Evolutionary conservation across 345 rosid species (phyloP), one percentile per base, ranked within the genome.

Genomic region (Anastatica hierochuntica): DNA sequence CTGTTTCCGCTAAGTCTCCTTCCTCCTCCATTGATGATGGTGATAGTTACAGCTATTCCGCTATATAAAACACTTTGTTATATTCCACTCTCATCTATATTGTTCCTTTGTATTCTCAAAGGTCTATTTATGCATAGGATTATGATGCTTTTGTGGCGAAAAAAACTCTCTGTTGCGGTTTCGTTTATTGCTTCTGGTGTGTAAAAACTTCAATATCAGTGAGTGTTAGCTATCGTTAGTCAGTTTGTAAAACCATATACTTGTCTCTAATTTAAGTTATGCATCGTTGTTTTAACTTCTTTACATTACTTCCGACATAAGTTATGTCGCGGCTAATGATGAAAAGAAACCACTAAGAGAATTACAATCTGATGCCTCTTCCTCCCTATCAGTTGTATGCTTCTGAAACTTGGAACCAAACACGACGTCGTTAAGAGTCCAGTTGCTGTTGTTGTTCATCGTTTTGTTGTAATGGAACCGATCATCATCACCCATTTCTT

Each of bases 1-100:
- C 92, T 1, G 84, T 69, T 44, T 55, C 67, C 21, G 67, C 80
- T 3, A 80, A 52, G 76, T 52, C 74, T 43, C 67, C 74, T 12
- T 60, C 49, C 0, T 5, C 49, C 0, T 5, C 69, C 56, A 13
- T 4, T 13, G 69, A 56, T 14, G 64, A 56, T 14, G 81, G 58
- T 2, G 77, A 76, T 20, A 80, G 64, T 39, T 2, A 57, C 23
- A 49, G 73, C 72, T 92, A 92, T 26, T 64, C 83, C 1, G 65
- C 85, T 42, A 75, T 85, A 51, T 76, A 44, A 70, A 16, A 18
- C 39, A 26, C 45, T 42, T 39, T 40, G 37, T 42, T 61, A 42
- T 13, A 10, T 19, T 36, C 14, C 60, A 63, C 10, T 21, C 15
- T 0, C 34, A 54, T n/a, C n/a, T n/a, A n/a, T n/a, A n/a, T n/a